These are phyloP conservation scores for Scenedesmus sp. DNA, from an alignment of 163 green algal species.

Conservation along the genomic window DNA sequence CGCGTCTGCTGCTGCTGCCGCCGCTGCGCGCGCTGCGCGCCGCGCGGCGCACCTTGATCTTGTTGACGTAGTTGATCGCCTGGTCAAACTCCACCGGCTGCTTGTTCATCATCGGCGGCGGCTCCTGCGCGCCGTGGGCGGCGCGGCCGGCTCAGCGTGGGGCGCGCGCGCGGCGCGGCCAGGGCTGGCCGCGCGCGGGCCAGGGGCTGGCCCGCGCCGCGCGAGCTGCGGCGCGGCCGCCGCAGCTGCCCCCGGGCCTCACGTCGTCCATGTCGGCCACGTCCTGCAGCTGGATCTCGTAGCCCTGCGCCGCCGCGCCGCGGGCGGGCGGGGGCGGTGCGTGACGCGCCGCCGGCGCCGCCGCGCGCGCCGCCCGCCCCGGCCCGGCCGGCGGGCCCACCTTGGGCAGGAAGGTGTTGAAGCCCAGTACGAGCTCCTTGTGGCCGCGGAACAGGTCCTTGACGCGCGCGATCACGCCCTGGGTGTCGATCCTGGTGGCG, in stretches of 20 bases:
- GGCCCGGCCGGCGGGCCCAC: conserved; percentile 38
- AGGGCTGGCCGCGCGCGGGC: neutral
- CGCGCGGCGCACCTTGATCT: conserved; percentile 89
- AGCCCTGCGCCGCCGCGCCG: conserved; percentile 68
- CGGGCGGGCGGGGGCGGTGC: too few relatives aligned
- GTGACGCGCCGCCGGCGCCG: neutral
- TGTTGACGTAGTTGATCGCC: conserved; percentile 99
- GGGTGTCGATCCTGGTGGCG: conserved; percentile 92
- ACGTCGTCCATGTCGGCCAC: conserved; percentile 58
- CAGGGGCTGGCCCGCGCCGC: neutral
- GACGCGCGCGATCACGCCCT: conserved; percentile 94
- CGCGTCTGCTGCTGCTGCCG: conserved; percentile 9
- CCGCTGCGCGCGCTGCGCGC: neutral
- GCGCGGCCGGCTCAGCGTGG: neutral
- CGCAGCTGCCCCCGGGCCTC: neutral
- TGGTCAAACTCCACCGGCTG: conserved; percentile 98
- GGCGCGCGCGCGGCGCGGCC: neutral
- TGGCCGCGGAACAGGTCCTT: conserved; percentile 97
- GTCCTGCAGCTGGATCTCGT: conserved; percentile 87
- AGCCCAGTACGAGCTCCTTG: conserved; percentile 96
- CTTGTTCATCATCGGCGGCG: conserved; percentile 54
- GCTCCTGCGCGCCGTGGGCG: conserved; percentile 18
- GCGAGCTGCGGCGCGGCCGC: neutral
- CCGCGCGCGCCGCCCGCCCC: neutral
- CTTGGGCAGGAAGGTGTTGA: conserved; percentile 99